A percentile compares a stretch with the other conserved stretches of the same genome.
phyloP scores from a whole-genome alignment of 2,329 filamentous ascomycete genomes.

The Fusarium chuoi region DNA sequence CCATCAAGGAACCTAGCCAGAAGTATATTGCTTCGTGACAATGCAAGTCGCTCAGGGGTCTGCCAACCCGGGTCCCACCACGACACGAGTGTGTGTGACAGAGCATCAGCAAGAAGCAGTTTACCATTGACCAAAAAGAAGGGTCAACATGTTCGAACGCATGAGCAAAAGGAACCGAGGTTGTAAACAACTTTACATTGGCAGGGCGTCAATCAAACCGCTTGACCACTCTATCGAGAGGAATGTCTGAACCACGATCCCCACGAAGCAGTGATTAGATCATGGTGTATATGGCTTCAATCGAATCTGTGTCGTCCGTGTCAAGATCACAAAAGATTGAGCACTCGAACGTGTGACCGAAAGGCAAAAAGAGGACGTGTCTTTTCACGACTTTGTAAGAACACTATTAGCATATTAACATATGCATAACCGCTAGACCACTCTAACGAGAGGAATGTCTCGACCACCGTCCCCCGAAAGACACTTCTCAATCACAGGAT shows the following conservation, averaged over 20 bases:
- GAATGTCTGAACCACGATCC: not conserved
- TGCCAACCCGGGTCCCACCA: not conserved
- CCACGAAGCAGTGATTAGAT: not conserved
- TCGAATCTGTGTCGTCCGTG: rapidly evolving
- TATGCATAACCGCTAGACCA: not conserved
- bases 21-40: not conserved
- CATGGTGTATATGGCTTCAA: not conserved
- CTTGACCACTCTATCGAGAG: not conserved
- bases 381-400: rapidly evolving
- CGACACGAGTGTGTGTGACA: no score
- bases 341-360: not conserved
- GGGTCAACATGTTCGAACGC: not conserved
- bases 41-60: not conserved
- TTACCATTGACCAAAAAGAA: no score
- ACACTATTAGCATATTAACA: not conserved
- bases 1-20: no score
- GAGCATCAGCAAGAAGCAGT: not conserved
- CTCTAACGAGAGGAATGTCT: not conserved
- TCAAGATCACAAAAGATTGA: not conserved
- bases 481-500: not conserved
- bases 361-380: not conserved
- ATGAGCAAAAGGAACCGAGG: not conserved
- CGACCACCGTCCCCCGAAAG: not conserved
- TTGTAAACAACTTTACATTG: not conserved
- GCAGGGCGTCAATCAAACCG: rapidly evolving